Percentiles rank a stretch among this genome's conserved stretches.
These are phyloP conservation scores for Acidiella bohemica DNA, from an alignment of 495 filamentous ascomycete species.

Conservation along the genomic window DNA sequence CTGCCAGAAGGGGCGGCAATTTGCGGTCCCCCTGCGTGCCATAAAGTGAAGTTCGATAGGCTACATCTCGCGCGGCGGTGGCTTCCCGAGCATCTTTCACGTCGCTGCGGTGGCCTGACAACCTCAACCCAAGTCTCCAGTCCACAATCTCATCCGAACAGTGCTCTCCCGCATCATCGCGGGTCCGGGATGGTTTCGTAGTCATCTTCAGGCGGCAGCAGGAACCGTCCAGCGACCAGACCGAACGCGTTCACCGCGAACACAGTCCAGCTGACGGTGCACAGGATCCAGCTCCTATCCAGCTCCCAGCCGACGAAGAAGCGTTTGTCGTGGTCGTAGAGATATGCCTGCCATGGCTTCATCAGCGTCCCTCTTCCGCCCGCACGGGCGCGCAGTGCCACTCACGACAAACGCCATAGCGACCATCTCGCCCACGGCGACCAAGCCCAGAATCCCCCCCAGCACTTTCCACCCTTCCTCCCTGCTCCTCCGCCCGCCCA, in stretches of 20 bases:
- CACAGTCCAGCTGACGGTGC: constrained; percentile 58
- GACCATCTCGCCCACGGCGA: constrained; percentile 48
- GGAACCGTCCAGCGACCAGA: constrained; percentile 47
- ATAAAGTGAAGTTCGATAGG: too few relatives aligned
- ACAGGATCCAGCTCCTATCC: constrained; percentile 63
- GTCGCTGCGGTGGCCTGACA: too few relatives aligned
- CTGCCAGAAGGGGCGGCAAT: too few relatives aligned
- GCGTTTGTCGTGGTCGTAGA: constrained; percentile 72
- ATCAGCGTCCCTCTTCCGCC: neutral
- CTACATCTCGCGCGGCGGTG: too few relatives aligned
- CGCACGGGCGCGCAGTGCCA: constrained; percentile 19
- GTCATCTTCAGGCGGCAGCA: constrained; percentile 67
- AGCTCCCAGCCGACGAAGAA: constrained; percentile 80
- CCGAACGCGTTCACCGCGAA: constrained; percentile 46
- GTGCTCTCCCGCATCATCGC: too few relatives aligned
- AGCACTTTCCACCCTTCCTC: constrained; percentile 68
- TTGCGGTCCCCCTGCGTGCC: too few relatives aligned
- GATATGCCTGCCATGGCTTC: constrained; percentile 44
- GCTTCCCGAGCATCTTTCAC: too few relatives aligned
- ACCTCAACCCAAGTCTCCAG: too few relatives aligned
- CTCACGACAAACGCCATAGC: constrained; percentile 70
- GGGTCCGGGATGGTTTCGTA: constrained; percentile 58
- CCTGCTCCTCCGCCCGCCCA: constrained; percentile 62
- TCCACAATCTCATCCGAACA: too few relatives aligned
- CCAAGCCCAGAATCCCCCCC: constrained; percentile 45